Percentiles rank a stretch among this genome's conserved stretches.
Evolutionary conservation across 345 rosid species (phyloP).

Genomic region (Syzygium jambos): DNA sequence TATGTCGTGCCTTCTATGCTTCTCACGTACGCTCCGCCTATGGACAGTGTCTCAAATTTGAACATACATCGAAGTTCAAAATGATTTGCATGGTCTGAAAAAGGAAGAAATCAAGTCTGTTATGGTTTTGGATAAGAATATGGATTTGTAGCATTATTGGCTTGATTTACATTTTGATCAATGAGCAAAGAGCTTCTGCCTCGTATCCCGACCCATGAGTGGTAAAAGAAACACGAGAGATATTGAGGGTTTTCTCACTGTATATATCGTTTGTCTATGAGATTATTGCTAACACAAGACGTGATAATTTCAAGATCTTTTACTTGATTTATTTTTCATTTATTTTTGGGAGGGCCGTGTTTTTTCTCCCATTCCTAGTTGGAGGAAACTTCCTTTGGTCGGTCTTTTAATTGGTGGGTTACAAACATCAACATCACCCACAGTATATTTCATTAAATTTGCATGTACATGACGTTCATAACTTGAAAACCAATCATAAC

Average conservation of each 20-base stretch:
- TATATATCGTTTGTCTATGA: too few relatives aligned
- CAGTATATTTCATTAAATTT: neutral
- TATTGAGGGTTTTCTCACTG: too few relatives aligned
- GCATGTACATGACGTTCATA: rapidly evolving
- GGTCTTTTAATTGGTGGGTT: neutral
- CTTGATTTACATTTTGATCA: neutral
- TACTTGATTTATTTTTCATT: too few relatives aligned
- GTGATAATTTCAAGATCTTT: too few relatives aligned
- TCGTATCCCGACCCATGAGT: neutral
- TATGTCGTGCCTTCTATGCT: neutral
- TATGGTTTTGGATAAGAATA: neutral
- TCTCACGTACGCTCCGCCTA: neutral
- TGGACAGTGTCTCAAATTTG: neutral
- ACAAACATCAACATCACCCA: neutral
- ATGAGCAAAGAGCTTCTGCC: neutral
- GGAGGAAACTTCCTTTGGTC: neutral
- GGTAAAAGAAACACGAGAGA: too few relatives aligned
- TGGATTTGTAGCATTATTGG: neutral
- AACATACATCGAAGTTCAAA: neutral
- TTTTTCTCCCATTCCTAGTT: neutral
- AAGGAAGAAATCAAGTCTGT: too few relatives aligned
- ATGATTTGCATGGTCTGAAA: neutral
- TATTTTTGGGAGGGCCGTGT: too few relatives aligned
- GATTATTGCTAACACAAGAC: too few relatives aligned
- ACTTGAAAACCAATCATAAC: neutral